phyloP scores from a whole-genome alignment of 2,329 filamentous ascomycete genomes.

The Neurospora crassa region DNA sequence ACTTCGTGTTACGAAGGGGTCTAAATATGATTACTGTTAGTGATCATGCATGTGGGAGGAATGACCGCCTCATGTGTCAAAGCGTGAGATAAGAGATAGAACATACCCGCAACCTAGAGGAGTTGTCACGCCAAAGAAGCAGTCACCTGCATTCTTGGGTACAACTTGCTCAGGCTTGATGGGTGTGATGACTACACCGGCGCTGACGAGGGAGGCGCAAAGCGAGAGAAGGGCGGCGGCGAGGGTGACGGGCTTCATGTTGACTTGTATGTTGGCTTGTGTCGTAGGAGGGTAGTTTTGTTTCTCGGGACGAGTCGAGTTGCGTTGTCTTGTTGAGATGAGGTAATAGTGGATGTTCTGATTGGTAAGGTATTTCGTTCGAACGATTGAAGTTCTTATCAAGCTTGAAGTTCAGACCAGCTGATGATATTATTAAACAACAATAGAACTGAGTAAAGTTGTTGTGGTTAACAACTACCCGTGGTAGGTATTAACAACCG shows the following conservation, averaged over 20 bases:
- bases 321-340: not conserved
- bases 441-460: not conserved
- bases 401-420: not conserved
- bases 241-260: constrained; percentile 31
- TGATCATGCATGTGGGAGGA: not conserved
- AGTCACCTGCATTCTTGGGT: constrained; percentile 37
- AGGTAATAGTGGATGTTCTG: not conserved
- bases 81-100: not conserved
- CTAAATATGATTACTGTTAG: not conserved
- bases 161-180: constrained; percentile 42
- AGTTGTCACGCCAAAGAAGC: constrained; percentile 46
- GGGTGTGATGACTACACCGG: constrained; percentile 47
- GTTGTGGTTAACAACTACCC: not conserved
- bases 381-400: not conserved
- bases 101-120: constrained; percentile 49
- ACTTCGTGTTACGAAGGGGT: not conserved
- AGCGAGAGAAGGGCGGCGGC: constrained; percentile 30
- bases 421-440: not conserved
- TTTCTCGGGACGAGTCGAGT: not conserved
- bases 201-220: constrained; percentile 36
- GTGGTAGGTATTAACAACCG: not conserved
- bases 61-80: no score
- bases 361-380: not conserved
- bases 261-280: constrained; percentile 23
- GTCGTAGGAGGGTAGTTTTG: not conserved